Evolutionary conservation across 2,329 filamentous ascomycete species (phyloP).

Genomic region (Verticillium zaregamsianum): DNA sequence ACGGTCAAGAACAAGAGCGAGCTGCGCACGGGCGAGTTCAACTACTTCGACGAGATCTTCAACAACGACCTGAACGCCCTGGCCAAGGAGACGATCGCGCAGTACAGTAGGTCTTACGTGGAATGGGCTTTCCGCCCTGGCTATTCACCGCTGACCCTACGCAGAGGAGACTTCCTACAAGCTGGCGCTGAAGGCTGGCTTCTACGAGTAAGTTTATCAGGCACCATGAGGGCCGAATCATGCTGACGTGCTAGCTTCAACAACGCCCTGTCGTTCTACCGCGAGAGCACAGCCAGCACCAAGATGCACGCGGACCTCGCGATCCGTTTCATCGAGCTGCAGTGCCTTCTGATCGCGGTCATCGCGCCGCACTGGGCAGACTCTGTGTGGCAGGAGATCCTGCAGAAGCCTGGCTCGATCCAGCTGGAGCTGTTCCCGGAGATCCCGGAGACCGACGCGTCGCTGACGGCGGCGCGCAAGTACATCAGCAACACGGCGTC

Average conservation of each 20-base stretch:
- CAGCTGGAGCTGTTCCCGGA: slow-evolving; percentile 75
- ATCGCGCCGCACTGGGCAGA: slow-evolving; percentile 93
- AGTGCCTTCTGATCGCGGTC: slow-evolving; percentile 75
- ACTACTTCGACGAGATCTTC: slow-evolving; percentile 87
- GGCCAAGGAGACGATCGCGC: slow-evolving; percentile 70
- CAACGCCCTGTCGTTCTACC: slow-evolving; percentile 85
- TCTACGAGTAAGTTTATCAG: slow-evolving; percentile 39
- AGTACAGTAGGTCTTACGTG: slow-evolving; percentile 50
- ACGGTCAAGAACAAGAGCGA: slow-evolving; percentile 64
- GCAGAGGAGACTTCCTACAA: slow-evolving; percentile 35
- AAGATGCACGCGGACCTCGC: slow-evolving; percentile 84
- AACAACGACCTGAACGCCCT: slow-evolving; percentile 87
- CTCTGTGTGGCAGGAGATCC: slow-evolving; percentile 88
- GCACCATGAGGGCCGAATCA: neutral
- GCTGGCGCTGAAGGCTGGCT: slow-evolving; percentile 74
- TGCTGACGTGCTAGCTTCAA: slow-evolving; percentile 48
- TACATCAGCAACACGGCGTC: slow-evolving; percentile 75
- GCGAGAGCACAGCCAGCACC: slow-evolving; percentile 74
- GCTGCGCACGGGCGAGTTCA: slow-evolving; percentile 71
- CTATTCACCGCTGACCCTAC: neutral
- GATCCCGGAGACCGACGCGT: slow-evolving; percentile 59
- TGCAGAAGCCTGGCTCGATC: slow-evolving; percentile 71
- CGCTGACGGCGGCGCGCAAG: slow-evolving; percentile 71
- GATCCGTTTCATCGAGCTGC: slow-evolving; percentile 77
- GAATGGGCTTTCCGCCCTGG: too few species aligned